Evolutionary conservation across 805 yeast species (phyloP).

Genomic region (Yarrowia porcina): DNA sequence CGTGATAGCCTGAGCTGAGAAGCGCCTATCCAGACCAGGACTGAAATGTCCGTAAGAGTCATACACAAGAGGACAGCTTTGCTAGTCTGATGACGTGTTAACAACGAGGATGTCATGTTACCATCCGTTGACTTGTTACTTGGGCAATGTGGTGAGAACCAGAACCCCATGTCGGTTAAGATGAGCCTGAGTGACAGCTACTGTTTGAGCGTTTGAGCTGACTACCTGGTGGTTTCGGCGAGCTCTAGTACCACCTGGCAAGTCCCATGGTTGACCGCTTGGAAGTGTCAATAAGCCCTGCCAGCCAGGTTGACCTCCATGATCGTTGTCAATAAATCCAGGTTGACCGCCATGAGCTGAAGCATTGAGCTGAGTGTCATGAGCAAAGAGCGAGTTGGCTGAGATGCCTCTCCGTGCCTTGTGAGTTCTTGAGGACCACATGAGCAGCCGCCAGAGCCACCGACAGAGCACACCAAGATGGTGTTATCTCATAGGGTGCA

Average conservation of each 20-base stretch:
- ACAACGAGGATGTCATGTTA: no score
- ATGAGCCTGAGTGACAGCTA: constrained; percentile 1
- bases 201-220: constrained; percentile 8
- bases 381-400: constrained; percentile 2
- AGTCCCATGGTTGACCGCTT: constrained; percentile 7
- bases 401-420: constrained; percentile 1
- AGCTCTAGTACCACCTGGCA: no score
- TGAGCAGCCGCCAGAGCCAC: constrained; percentile 11
- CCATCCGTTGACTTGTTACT: no score
- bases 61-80: no score
- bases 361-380: not conserved
- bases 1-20: constrained; percentile 9
- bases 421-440: constrained; percentile 2
- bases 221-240: not conserved
- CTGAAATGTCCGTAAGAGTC: not conserved
- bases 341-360: constrained; percentile 6
- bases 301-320: constrained; percentile 1
- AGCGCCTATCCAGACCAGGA: constrained; percentile 15
- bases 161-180: constrained; percentile 5
- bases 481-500: not conserved
- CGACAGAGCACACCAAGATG: no score
- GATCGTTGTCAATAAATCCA: not conserved
- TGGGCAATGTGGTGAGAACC: constrained; percentile 1
- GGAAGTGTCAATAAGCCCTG: not conserved
- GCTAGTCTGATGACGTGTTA: no score